Evolutionary conservation across 2,329 filamentous ascomycete genomes (phyloP).

Genomic region (Dothideomycetidae sp.): DNA sequence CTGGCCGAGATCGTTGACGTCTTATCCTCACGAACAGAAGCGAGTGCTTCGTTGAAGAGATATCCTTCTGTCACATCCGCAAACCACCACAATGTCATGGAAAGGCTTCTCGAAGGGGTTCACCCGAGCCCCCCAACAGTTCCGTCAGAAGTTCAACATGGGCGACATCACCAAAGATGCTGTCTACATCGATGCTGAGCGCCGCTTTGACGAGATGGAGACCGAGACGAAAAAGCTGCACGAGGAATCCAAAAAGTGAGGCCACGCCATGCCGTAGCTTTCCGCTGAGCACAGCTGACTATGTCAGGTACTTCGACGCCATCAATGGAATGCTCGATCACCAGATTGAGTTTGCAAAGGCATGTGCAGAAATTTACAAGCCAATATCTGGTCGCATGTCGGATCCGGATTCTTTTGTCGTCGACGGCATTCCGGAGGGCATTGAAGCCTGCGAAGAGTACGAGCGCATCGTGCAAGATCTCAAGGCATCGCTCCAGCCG

Average conservation of each 20-base stretch:
- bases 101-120: conserved; percentile 90
- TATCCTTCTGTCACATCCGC: background rate
- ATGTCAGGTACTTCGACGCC: conserved; percentile 64
- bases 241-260: conserved; percentile 76
- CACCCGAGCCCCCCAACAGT: conserved; percentile 73
- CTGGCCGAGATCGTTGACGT: background rate
- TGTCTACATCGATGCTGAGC: conserved; percentile 87
- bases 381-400: conserved; percentile 93
- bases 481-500: conserved; percentile 75
- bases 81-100: conserved; percentile 62
- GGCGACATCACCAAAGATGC: conserved; percentile 91
- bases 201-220: conserved; percentile 86
- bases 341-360: conserved; percentile 96
- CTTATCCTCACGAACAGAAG: background rate
- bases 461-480: conserved; percentile 73
- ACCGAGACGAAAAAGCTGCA: conserved; percentile 92
- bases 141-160: conserved; percentile 87
- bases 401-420: conserved; percentile 68
- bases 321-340: conserved; percentile 97
- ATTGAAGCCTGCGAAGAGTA: conserved; percentile 96
- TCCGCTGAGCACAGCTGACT: conserved; percentile 1
- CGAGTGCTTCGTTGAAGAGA: background rate
- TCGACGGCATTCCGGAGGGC: conserved; percentile 80
- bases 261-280: conserved; percentile 9
- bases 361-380: conserved; percentile 93